Conservation (phyloP, 345 rosid species). For the Raphanus sativus region DNA sequence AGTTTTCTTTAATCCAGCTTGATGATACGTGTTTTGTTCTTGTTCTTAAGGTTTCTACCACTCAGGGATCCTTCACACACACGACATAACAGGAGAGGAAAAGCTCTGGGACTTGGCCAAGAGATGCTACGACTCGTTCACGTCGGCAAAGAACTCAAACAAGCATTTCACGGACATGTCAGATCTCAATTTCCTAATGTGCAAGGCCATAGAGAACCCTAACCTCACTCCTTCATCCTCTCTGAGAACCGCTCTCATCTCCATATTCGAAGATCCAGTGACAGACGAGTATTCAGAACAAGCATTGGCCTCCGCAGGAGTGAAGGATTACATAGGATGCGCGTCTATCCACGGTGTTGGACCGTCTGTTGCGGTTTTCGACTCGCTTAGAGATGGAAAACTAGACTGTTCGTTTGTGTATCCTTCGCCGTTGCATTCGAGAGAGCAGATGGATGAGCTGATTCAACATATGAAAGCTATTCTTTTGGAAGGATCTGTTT, state of each 20-base stretch:
- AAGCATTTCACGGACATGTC: slow-evolving; percentile 78
- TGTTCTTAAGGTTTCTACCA: slow-evolving; percentile 70
- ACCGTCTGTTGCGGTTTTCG: slow-evolving; percentile 63
- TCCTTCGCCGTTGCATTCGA: slow-evolving; percentile 76
- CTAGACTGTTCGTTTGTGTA: slow-evolving; percentile 68
- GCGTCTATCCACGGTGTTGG: slow-evolving; percentile 75
- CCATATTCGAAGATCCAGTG: slow-evolving; percentile 71
- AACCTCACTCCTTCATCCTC: slow-evolving; percentile 66
- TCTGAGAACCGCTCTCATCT: slow-evolving; percentile 58
- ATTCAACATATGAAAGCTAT: slow-evolving; percentile 53
- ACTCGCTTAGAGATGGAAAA: slow-evolving; percentile 58
- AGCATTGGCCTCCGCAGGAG: slow-evolving; percentile 38
- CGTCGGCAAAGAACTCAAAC: slow-evolving; percentile 53
- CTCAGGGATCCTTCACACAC: slow-evolving; percentile 67
- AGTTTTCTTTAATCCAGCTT: neutral
- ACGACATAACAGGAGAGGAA: slow-evolving; percentile 54
- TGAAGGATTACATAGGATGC: slow-evolving; percentile 63
- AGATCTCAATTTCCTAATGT: slow-evolving; percentile 76
- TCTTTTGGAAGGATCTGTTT: slow-evolving; percentile 43
- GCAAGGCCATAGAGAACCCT: slow-evolving; percentile 83
- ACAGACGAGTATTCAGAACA: slow-evolving; percentile 33
- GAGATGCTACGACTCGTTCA: slow-evolving; percentile 51
- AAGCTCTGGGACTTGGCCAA: slow-evolving; percentile 64
- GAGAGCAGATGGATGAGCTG: slow-evolving; percentile 64
- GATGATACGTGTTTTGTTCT: neutral